These are phyloP conservation scores for Brassica rapa DNA, from an alignment of 345 rosid species.

Conservation along the genomic window DNA sequence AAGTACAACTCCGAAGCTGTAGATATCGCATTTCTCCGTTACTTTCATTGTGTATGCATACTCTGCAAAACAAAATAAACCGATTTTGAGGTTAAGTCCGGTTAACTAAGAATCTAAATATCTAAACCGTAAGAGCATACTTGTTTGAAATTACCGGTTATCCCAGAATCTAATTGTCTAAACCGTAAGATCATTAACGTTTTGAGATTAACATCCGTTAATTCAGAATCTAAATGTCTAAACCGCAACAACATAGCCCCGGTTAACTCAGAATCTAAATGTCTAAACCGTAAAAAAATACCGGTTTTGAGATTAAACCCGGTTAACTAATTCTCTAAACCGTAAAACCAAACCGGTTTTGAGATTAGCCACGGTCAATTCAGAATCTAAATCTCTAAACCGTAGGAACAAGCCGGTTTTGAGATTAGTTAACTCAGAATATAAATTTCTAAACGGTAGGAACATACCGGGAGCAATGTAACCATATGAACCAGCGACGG, in stretches of 20 bases:
- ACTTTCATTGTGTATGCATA: slow-evolving; percentile 97
- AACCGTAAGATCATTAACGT: background rate
- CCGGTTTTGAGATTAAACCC: background rate
- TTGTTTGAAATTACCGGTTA: background rate
- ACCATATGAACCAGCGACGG: slow-evolving; percentile 97
- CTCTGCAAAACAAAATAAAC: slow-evolving; percentile 45
- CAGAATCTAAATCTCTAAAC: background rate
- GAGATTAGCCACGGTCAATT: background rate
- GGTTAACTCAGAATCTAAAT: background rate
- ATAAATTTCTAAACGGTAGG: background rate
- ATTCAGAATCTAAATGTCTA: background rate
- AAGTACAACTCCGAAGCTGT: slow-evolving; percentile 92
- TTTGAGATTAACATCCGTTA: background rate
- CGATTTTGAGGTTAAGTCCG: background rate
- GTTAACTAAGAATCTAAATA: background rate
- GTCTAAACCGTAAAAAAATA: background rate
- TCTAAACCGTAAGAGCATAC: background rate
- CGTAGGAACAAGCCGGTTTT: background rate
- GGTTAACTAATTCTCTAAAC: background rate
- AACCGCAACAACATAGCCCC: background rate
- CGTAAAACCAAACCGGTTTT: background rate
- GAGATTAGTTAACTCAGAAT: background rate
- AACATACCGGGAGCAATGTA: slow-evolving; percentile 95
- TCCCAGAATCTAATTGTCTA: background rate
- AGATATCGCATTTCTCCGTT: slow-evolving; percentile 93